phyloP scores from a whole-genome alignment of 2,329 filamentous ascomycete species.

The Neopestalotiopsis sp. region DNA sequence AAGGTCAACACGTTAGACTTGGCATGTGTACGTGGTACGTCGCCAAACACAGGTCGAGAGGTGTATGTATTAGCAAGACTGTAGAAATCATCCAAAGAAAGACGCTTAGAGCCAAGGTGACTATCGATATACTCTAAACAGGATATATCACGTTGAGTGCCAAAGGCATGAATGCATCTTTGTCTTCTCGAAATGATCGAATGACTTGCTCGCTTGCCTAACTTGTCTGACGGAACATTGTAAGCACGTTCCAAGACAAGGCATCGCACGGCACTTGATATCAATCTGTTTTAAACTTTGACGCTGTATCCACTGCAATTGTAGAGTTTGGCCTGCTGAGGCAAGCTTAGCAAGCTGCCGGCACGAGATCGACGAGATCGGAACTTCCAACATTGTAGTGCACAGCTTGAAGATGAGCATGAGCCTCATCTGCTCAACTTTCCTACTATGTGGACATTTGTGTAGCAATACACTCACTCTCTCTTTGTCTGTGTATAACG shows the following conservation, averaged over 20 bases:
- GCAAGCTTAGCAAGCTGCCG: neutral
- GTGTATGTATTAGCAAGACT: too few species aligned
- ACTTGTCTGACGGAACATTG: too few species aligned
- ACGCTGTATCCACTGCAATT: neutral
- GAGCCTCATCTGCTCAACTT: neutral
- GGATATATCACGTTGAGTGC: too few species aligned
- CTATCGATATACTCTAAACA: too few species aligned
- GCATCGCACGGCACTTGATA: neutral
- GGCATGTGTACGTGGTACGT: neutral
- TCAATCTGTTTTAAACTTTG: neutral
- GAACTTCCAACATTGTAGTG: neutral
- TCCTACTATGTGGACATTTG: neutral
- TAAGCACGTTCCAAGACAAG: neutral
- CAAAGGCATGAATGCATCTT: too few species aligned
- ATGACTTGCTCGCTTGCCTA: too few species aligned
- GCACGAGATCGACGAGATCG: neutral
- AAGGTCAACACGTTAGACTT: neutral
- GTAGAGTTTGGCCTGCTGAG: neutral
- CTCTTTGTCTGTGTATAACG: neutral
- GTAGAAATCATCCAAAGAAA: too few species aligned
- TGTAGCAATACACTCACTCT: neutral
- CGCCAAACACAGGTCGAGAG: neutral
- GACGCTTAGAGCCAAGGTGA: too few species aligned
- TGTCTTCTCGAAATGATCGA: too few species aligned
- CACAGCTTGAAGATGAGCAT: neutral